Percentiles rank a stretch among this genome's conserved stretches.
phyloP scores from a whole-genome alignment of 2,329 filamentous ascomycete genomes.

The Myriosclerotinia curreyana region DNA sequence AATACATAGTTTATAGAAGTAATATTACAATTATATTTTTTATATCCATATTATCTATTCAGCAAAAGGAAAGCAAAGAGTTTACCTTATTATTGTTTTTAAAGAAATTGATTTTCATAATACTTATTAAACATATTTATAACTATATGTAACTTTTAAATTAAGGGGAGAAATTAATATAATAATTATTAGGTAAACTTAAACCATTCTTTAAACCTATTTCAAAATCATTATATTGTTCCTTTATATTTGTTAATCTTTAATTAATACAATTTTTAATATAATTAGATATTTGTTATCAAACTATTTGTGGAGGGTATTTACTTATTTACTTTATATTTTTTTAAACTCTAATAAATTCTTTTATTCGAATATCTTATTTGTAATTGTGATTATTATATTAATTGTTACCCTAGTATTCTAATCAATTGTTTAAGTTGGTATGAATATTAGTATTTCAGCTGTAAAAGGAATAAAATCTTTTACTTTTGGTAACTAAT shows the following conservation, averaged over 20 bases:
- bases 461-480: neutral
- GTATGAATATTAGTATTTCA: neutral
- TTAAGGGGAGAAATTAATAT: neutral
- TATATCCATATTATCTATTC: neutral
- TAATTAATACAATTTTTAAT: neutral
- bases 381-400: conserved; percentile 85
- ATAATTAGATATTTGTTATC: neutral
- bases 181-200: conserved; percentile 3
- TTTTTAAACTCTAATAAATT: conserved; percentile 77
- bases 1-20: neutral
- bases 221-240: neutral
- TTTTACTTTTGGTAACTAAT: neutral
- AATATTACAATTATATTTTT: neutral
- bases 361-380: conserved; percentile 84
- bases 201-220: neutral
- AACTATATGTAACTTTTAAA: neutral
- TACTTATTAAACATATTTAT: conserved; percentile 8
- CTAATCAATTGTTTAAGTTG: conserved; percentile 35
- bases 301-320: neutral
- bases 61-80: neutral
- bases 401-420: conserved; percentile 67
- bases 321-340: conserved; percentile 42
- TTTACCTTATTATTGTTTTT: neutral
- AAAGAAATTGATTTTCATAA: conserved; percentile 11
- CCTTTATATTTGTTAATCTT: neutral